phyloP scores from a whole-genome alignment of 768 basidiomycete genomes.

The Cystofilobasidium macerans region DNA sequence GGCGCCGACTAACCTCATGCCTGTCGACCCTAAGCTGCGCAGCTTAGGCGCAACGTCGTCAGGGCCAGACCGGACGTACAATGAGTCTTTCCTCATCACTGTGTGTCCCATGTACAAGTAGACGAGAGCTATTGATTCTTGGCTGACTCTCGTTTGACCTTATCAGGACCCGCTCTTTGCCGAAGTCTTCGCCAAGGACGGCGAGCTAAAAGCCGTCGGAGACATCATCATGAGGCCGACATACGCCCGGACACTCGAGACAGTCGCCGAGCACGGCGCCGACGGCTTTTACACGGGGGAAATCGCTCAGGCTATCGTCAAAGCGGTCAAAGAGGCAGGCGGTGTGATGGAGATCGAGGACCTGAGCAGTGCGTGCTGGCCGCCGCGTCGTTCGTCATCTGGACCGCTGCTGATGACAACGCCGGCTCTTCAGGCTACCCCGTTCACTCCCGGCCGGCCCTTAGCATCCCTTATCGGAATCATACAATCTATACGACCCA shows the following conservation, averaged over 20 bases:
- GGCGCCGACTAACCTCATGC: conserved; percentile 22
- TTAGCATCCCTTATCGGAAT: conserved; percentile 64
- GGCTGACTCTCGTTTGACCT: too few species aligned
- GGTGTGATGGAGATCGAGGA: conserved; percentile 72
- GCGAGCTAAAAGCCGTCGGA: conserved; percentile 59
- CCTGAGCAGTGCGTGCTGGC: conserved; percentile 29
- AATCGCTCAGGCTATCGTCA: conserved; percentile 67
- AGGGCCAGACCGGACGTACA: neutral
- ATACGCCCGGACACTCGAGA: conserved; percentile 62
- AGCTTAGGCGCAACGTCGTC: neutral
- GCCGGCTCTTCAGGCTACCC: conserved; percentile 49
- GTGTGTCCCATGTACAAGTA: neutral
- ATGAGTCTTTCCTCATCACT: conserved; percentile 19
- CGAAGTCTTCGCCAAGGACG: conserved; percentile 69
- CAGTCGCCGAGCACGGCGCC: conserved; percentile 64
- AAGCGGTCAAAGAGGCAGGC: conserved; percentile 58
- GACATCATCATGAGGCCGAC: conserved; percentile 61
- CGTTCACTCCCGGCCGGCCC: conserved; percentile 58
- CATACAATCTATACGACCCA: conserved; percentile 72
- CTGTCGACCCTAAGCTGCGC: neutral
- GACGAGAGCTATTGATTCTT: too few species aligned
- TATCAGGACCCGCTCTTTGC: conserved; percentile 58
- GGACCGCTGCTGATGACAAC: neutral
- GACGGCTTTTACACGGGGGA: conserved; percentile 77
- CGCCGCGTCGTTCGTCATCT: neutral